Percentiles rank a stretch among this genome's conserved stretches.
Conservation (phyloP, 345 rosid genomes). For the Eucalyptus pauciflora region DNA sequence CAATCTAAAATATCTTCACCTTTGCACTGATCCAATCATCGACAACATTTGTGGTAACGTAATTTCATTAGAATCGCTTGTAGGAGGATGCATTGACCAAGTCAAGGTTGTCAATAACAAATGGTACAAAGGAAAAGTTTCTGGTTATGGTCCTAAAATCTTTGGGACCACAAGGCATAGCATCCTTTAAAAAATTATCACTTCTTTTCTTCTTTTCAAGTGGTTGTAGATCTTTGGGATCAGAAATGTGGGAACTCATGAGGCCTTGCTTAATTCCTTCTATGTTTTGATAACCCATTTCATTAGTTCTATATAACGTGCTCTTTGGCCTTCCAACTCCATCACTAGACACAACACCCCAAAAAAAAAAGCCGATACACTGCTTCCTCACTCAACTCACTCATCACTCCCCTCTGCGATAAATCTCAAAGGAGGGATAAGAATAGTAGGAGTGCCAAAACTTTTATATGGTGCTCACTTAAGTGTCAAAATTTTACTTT, state of each 20-base stretch:
- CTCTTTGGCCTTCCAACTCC: neutral
- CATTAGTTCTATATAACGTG: neutral
- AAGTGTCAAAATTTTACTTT: too few species aligned
- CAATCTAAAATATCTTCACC: neutral
- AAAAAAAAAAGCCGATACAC: neutral
- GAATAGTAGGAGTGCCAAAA: too few species aligned
- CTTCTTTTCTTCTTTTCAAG: neutral
- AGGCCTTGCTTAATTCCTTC: neutral
- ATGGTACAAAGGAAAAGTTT: neutral
- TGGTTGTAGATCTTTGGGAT: neutral
- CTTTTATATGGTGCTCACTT: too few species aligned
- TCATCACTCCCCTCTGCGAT: neutral
- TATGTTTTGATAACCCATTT: neutral
- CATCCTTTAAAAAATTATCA: neutral
- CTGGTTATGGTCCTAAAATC: neutral
- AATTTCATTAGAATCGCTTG: neutral
- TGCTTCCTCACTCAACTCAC: neutral
- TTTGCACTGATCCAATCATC: neutral
- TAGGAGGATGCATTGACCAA: neutral
- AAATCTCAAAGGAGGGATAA: neutral
- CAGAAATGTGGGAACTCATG: neutral
- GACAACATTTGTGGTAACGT: neutral
- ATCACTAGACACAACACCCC: neutral
- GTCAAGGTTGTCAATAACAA: neutral
- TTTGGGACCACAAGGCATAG: neutral